A percentile compares a stretch with the other conserved stretches of the same genome.
Evolutionary conservation across 306 rosid genomes (phyloP).

Genomic region (Medicago lupulina): DNA sequence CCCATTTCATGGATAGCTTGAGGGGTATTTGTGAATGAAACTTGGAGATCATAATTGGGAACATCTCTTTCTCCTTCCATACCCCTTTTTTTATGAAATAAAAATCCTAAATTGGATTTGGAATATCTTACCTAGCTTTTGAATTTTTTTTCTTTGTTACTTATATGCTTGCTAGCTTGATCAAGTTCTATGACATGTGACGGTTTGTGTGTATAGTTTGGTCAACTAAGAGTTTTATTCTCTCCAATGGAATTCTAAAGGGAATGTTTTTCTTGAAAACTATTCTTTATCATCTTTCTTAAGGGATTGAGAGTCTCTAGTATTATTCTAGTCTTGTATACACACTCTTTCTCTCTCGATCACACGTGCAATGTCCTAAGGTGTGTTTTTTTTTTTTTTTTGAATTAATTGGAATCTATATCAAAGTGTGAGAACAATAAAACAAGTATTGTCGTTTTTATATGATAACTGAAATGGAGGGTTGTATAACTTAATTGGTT

Average conservation of each 20-base stretch:
- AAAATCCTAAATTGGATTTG: conserved; percentile 18
- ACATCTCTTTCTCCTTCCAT: conserved; percentile 77
- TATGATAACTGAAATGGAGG: background rate
- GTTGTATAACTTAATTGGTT: too few relatives aligned
- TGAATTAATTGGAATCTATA: conserved; percentile 39
- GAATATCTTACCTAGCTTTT: conserved; percentile 23
- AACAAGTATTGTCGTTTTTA: conserved; percentile 35
- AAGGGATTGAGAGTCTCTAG: conserved; percentile 44
- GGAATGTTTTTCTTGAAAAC: conserved; percentile 51
- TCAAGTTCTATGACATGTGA: conserved; percentile 16
- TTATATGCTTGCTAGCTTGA: conserved; percentile 1
- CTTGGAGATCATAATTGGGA: conserved; percentile 66
- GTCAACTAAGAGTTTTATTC: conserved; percentile 52
- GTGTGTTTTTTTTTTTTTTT: conserved; percentile 13
- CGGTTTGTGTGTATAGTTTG: conserved; percentile 43
- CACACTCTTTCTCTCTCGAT: conserved; percentile 46
- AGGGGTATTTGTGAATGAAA: conserved; percentile 66
- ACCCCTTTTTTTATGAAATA: background rate
- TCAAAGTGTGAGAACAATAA: conserved; percentile 31
- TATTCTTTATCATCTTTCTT: conserved; percentile 50
- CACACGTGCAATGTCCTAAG: conserved; percentile 56
- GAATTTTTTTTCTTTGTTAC: background rate
- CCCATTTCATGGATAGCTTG: conserved; percentile 72
- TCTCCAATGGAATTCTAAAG: conserved; percentile 48
- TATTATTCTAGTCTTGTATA: conserved; percentile 29